Evolutionary conservation across 1,139 yeast species (phyloP).

Genomic region (Kodamaea suecica): DNA sequence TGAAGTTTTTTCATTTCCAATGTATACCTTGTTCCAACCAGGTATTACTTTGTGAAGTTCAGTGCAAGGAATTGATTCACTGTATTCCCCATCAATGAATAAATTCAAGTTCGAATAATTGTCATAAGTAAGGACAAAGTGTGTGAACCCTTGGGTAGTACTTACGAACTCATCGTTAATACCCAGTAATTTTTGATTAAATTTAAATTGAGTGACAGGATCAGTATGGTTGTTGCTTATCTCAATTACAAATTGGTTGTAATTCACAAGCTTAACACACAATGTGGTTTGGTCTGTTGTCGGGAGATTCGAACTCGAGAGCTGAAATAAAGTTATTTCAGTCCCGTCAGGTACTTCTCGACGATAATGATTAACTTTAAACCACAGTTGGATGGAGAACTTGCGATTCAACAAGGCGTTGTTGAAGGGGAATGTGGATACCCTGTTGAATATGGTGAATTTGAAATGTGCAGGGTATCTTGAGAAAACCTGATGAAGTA

Average conservation of each 20-base stretch:
- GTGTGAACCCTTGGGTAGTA: slow-evolving; percentile 24
- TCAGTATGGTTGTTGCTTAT: slow-evolving; percentile 18
- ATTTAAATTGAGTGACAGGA: slow-evolving; percentile 14
- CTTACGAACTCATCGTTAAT: too few species aligned
- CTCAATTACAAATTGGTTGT: slow-evolving; percentile 33
- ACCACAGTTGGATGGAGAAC: slow-evolving; percentile 36
- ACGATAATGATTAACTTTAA: slow-evolving; percentile 24
- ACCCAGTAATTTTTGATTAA: slow-evolving; percentile 30
- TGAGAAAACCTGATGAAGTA: slow-evolving; percentile 24
- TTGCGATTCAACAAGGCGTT: slow-evolving; percentile 10
- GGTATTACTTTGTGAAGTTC: slow-evolving; percentile 27
- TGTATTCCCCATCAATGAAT: slow-evolving; percentile 41
- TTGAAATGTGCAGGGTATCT: slow-evolving; percentile 30
- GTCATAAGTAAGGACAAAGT: slow-evolving; percentile 40
- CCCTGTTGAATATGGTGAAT: slow-evolving; percentile 26
- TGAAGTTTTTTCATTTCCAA: slow-evolving; percentile 25
- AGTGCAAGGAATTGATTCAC: slow-evolving; percentile 46
- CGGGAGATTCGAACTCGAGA: slow-evolving; percentile 26
- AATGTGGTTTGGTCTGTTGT: slow-evolving; percentile 21
- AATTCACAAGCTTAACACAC: slow-evolving; percentile 28
- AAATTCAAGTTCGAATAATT: slow-evolving; percentile 35
- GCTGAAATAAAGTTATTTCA: slow-evolving; percentile 21
- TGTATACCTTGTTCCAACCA: slow-evolving; percentile 39
- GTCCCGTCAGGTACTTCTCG: slow-evolving; percentile 7
- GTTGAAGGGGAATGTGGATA: slow-evolving; percentile 14